phyloP scores from a whole-genome alignment of 805 yeast species.

The Candida sanyiensis region DNA sequence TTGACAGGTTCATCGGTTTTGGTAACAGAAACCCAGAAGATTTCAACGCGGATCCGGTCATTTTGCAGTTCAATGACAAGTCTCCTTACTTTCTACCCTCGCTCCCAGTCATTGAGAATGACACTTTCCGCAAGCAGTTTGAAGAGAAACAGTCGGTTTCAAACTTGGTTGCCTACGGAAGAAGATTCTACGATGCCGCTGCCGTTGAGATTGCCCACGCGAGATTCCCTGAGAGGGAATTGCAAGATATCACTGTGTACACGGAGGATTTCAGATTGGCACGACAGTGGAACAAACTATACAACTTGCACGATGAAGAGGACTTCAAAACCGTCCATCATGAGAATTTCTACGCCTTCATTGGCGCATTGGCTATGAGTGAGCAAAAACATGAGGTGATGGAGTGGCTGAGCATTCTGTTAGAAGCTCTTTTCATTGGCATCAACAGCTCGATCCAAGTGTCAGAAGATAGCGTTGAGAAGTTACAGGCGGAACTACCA shows the following conservation, averaged over 20 bases:
- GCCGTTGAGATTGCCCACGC: conserved; percentile 3
- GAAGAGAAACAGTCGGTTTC: background rate
- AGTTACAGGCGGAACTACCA: background rate
- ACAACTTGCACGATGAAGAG: conserved; percentile 1
- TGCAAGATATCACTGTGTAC: conserved; percentile 4
- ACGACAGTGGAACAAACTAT: conserved; percentile 6
- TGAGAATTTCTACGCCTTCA: conserved; percentile 11
- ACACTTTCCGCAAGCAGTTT: background rate
- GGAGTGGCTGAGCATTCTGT: conserved; percentile 8
- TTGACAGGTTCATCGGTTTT: conserved; percentile 2
- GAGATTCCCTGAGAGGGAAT: conserved; percentile 8
- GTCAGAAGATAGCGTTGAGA: conserved; percentile 4
- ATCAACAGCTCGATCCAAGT: background rate
- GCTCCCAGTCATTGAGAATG: conserved; percentile 3
- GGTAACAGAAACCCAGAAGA: background rate
- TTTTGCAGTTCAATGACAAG: background rate
- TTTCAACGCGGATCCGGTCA: background rate
- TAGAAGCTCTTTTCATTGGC: conserved; percentile 8
- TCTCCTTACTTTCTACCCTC: conserved; percentile 2
- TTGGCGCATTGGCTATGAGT: conserved; percentile 6
- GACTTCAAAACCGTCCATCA: conserved; percentile 1
- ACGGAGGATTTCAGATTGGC: conserved; percentile 4
- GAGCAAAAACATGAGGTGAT: conserved; percentile 3
- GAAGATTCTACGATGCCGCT: conserved; percentile 4
- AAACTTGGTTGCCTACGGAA: conserved; percentile 6